Evolutionary conservation across 208 protist genomes (phyloP).

Genomic region (Phytomonas sp.): DNA sequence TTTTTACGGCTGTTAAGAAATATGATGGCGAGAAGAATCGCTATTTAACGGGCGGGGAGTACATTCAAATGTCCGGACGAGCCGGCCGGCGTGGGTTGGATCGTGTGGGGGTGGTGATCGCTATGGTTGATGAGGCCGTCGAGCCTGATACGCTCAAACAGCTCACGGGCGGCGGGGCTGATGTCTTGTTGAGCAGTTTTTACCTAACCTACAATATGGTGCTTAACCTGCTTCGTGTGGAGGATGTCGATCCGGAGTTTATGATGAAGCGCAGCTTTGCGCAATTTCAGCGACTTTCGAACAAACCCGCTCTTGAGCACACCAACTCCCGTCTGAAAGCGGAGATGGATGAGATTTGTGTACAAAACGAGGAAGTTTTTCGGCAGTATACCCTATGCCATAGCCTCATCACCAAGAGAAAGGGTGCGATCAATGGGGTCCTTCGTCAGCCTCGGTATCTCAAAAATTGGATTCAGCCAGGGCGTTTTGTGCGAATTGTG

Average conservation of each 20-base stretch:
- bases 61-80: slow-evolving; percentile 99
- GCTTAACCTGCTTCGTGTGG: slow-evolving; percentile 97
- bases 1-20: slow-evolving; percentile 98
- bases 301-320: slow-evolving; percentile 78
- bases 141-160: slow-evolving; percentile 92
- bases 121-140: slow-evolving; percentile 97
- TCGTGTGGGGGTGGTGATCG: slow-evolving; percentile 96
- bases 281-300: slow-evolving; percentile 94
- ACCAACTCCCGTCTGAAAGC: slow-evolving; percentile 41
- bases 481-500: slow-evolving; percentile 88
- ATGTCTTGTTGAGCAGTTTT: slow-evolving; percentile 94
- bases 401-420: slow-evolving; percentile 62
- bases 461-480: slow-evolving; percentile 93
- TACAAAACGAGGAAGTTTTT: slow-evolving; percentile 74
- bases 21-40: slow-evolving; percentile 97
- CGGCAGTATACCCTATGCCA: slow-evolving; percentile 82
- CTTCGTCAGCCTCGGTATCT: slow-evolving; percentile 86
- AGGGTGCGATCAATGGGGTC: slow-evolving; percentile 47
- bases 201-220: slow-evolving; percentile 99
- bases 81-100: slow-evolving; percentile 99
- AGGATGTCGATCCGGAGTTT: slow-evolving; percentile 96
- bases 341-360: slow-evolving; percentile 50
- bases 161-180: slow-evolving; percentile 90
- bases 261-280: slow-evolving; percentile 96
- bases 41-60: slow-evolving; percentile 95